phyloP scores from a whole-genome alignment of 2,329 filamentous ascomycete species.

The Zymoseptoria pseudotritici region DNA sequence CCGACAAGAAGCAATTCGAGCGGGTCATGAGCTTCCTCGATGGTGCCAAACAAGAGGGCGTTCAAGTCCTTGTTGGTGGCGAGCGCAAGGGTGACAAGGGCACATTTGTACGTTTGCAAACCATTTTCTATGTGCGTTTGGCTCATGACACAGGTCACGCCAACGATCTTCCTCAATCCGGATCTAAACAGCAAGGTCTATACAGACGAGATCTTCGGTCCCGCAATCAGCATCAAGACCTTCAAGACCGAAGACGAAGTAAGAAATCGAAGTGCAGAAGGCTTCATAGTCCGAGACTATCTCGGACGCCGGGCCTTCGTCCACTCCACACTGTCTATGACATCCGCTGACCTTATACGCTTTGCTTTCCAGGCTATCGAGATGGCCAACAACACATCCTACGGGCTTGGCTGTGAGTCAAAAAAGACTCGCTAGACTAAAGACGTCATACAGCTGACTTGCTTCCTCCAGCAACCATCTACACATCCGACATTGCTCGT shows the following conservation, averaged over 20 bases:
- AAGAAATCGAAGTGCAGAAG: neutral
- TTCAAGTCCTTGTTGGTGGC: slow-evolving; percentile 18
- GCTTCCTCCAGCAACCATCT: slow-evolving; percentile 52
- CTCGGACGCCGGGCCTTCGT: no score
- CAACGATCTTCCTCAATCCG: slow-evolving; percentile 40
- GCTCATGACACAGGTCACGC: slow-evolving; percentile 31
- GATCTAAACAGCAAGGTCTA: slow-evolving; percentile 33
- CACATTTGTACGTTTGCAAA: slow-evolving; percentile 15
- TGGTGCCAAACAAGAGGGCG: slow-evolving; percentile 13
- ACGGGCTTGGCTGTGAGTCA: slow-evolving; percentile 20
- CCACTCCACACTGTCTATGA: no score
- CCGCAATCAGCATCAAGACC: slow-evolving; percentile 30
- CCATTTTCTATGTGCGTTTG: slow-evolving; percentile 1
- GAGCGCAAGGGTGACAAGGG: slow-evolving; percentile 25
- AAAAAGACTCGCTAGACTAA: slow-evolving; percentile 12
- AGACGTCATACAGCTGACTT: neutral
- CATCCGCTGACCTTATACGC: no score
- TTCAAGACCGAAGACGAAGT: slow-evolving; percentile 32
- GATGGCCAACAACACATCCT: slow-evolving; percentile 26
- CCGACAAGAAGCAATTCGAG: slow-evolving; percentile 43
- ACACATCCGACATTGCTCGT: slow-evolving; percentile 56
- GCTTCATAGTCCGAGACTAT: no score
- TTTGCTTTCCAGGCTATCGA: slow-evolving; percentile 13
- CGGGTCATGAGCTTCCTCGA: slow-evolving; percentile 27
- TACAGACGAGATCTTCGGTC: slow-evolving; percentile 33